Conservation (phyloP, 306 rosid species). For the Vigna radiata region DNA sequence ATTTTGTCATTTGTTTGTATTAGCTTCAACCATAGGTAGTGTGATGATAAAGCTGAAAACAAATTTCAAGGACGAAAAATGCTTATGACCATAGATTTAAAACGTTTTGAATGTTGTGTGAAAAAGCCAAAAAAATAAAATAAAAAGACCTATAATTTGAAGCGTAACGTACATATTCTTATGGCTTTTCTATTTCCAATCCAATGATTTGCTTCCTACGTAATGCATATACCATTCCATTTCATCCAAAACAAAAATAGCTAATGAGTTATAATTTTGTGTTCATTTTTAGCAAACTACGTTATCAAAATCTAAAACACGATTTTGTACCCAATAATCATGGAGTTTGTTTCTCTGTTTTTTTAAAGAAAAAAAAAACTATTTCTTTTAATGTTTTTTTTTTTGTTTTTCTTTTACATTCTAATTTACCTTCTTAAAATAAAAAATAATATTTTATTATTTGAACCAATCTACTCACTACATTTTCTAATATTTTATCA, state of each 20-base stretch:
- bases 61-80: not conserved
- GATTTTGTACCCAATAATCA: not conserved
- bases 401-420: not conserved
- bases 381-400: not conserved
- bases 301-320: not conserved
- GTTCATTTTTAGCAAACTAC: not conserved
- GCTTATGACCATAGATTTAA: not conserved
- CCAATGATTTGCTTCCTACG: too few relatives aligned
- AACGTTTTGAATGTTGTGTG: too few relatives aligned
- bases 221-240: not conserved
- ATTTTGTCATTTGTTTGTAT: not conserved
- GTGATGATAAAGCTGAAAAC: not conserved
- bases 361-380: too few relatives aligned
- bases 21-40: not conserved
- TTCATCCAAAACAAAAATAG: not conserved
- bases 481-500: too few relatives aligned
- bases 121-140: too few relatives aligned
- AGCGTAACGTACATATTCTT: too few relatives aligned
- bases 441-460: not conserved
- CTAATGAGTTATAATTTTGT: not conserved
- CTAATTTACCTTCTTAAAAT: not conserved
- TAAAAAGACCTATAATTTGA: too few relatives aligned
- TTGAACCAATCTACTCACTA: not conserved
- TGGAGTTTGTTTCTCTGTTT: too few relatives aligned
- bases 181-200: too few relatives aligned